These are phyloP conservation scores for Sanghuangporus baumii DNA, from an alignment of 1,284 basidiomycete species.

Conservation along the genomic window DNA sequence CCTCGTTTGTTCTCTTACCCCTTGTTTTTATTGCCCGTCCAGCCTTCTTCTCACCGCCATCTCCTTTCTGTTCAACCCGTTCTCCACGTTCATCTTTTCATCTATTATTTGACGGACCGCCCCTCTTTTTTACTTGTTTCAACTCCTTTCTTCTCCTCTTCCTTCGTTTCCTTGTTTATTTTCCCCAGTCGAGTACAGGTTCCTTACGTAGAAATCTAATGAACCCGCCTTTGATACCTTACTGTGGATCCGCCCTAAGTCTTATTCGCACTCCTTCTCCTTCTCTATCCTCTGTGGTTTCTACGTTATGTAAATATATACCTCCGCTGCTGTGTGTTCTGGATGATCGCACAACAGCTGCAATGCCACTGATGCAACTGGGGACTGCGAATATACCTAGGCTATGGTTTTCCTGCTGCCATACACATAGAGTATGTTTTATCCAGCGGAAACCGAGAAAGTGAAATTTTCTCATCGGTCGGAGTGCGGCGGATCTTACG, in stretches of 20 bases:
- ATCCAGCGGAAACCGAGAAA: too few species aligned
- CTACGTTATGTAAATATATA: too few species aligned
- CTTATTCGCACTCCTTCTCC: neutral
- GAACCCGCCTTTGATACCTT: slow-evolving; percentile 5
- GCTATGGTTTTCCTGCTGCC: too few species aligned
- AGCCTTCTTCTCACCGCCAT: neutral
- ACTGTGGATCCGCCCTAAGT: slow-evolving; percentile 3
- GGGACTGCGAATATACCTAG: too few species aligned
- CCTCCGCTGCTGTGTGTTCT: too few species aligned
- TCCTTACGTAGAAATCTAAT: slow-evolving; percentile 15
- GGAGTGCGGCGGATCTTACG: too few species aligned
- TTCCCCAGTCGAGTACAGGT: neutral
- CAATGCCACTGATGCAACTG: too few species aligned
- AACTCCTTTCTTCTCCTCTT: neutral
- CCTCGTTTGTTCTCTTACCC: slow-evolving; percentile 11
- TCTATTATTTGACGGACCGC: neutral
- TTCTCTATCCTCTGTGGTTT: too few species aligned
- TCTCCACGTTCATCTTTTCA: neutral
- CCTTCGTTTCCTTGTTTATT: neutral
- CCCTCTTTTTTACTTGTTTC: slow-evolving; percentile 5
- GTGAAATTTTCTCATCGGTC: too few species aligned
- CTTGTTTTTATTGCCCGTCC: neutral
- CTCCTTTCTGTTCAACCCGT: neutral
- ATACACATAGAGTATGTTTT: too few species aligned
- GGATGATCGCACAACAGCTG: too few species aligned